These are phyloP conservation scores for Graphiopsis chlorocephala DNA, from an alignment of 2,329 filamentous ascomycete genomes.

Conservation along the genomic window DNA sequence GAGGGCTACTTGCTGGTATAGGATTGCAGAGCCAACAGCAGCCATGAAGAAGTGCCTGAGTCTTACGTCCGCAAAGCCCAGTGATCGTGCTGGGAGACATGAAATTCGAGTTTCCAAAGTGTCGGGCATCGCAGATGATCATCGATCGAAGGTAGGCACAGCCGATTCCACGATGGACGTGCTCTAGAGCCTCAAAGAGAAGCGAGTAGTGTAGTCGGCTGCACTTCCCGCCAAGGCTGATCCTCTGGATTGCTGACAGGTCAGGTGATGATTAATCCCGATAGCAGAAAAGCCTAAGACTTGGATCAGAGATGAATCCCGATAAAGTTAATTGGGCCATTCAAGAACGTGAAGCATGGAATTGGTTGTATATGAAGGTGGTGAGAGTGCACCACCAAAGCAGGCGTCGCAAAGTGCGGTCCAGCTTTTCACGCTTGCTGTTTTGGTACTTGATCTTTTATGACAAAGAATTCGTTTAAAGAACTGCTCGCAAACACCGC, in stretches of 20 bases:
- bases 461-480: not conserved
- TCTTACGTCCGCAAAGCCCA: not conserved
- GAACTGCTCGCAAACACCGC: not conserved
- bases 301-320: not conserved
- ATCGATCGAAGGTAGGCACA: not conserved
- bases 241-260: not conserved
- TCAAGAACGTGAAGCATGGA: not conserved
- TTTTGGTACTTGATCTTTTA: not conserved
- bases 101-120: not conserved
- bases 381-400: not conserved
- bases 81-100: not conserved
- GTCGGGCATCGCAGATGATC: not conserved
- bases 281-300: not conserved
- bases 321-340: not conserved
- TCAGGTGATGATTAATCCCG: not conserved
- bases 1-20: not conserved
- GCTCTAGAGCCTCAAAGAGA: not conserved
- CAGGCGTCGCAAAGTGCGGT: not conserved
- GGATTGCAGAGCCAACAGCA: not conserved
- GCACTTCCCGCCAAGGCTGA: not conserved
- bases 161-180: not conserved
- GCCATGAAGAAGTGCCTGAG: not conserved
- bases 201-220: constrained; percentile 1
- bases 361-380: not conserved
- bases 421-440: not conserved